A percentile compares a stretch with the other conserved stretches of the same genome.
Conservation (phyloP, 768 basidiomycete species). For the Agaricus subrufescens region DNA sequence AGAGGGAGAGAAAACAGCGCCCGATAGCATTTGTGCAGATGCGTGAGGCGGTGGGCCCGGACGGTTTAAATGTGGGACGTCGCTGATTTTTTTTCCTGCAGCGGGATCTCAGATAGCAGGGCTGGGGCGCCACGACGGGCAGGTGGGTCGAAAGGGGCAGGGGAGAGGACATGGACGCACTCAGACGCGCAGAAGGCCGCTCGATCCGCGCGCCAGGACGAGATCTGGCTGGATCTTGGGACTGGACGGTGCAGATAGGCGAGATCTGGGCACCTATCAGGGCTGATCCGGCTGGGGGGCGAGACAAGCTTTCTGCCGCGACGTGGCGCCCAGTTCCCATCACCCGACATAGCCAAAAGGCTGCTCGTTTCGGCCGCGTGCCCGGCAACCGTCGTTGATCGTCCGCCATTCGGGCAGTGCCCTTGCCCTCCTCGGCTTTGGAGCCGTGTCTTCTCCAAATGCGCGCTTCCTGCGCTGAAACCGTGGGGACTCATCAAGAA, state of each 20-base stretch:
- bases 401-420: background rate
- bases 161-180: background rate
- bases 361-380: background rate
- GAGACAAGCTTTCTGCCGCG: slow-evolving; percentile 11
- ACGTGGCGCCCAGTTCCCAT: slow-evolving; percentile 5
- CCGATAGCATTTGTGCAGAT: background rate
- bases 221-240: slow-evolving; percentile 3
- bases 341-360: slow-evolving; percentile 1
- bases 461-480: slow-evolving; percentile 26
- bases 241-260: background rate
- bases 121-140: background rate
- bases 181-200: background rate
- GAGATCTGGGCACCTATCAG: slow-evolving; percentile 1
- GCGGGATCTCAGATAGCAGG: slow-evolving; percentile 1
- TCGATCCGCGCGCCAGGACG: slow-evolving; percentile 5
- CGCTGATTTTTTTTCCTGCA: background rate
- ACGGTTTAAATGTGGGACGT: background rate
- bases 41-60: background rate
- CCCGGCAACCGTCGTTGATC: background rate
- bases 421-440: background rate
- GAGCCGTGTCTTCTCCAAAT: slow-evolving; percentile 7
- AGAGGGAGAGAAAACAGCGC: background rate
- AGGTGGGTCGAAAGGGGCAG: background rate
- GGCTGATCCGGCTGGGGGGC: slow-evolving; percentile 2
- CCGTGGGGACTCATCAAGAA: slow-evolving; percentile 25